Percentiles rank a stretch among this genome's conserved stretches.
Conservation (phyloP, 306 rosid genomes). For the Fagus crenata region DNA sequence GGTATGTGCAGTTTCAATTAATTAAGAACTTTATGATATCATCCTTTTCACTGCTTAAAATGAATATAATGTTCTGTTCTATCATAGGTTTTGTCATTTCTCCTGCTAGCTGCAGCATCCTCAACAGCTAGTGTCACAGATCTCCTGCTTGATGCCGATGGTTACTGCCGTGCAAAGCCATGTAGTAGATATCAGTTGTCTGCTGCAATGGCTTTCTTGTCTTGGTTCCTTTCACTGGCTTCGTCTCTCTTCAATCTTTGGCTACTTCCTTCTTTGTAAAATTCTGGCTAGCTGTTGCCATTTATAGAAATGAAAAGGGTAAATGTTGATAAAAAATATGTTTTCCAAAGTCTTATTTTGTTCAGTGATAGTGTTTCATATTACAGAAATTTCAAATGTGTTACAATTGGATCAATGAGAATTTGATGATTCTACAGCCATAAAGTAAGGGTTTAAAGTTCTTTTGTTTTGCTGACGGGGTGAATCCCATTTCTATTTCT, state of each 20-base stretch:
- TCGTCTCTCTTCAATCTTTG: conserved; percentile 82
- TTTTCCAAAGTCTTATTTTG: conserved; percentile 25
- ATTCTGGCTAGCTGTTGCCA: conserved; percentile 15
- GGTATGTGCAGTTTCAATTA: conserved; percentile 41
- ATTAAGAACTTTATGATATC: background rate
- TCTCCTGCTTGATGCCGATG: conserved; percentile 43
- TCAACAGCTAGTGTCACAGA: conserved; percentile 69
- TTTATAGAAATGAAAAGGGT: conserved; percentile 32
- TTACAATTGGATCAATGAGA: background rate
- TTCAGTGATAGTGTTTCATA: conserved; percentile 2
- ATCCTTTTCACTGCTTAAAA: conserved; percentile 16
- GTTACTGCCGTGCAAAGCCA: conserved; percentile 49
- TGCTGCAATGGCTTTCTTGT: conserved; percentile 84
- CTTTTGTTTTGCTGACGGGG: background rate
- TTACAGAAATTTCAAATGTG: background rate
- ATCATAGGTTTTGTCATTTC: conserved; percentile 65
- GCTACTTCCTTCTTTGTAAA: conserved; percentile 65
- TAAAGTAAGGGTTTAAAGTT: conserved; percentile 16
- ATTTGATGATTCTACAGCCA: conserved; percentile 7
- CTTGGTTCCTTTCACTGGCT: conserved; percentile 73
- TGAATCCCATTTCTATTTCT: too few species aligned
- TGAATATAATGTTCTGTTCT: conserved; percentile 9
- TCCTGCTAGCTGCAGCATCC: conserved; percentile 78
- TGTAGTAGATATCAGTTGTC: conserved; percentile 79
- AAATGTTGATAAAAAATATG: conserved; percentile 31